A percentile compares a stretch with the other conserved stretches of the same genome.
Evolutionary conservation across 176 grass and related monocot species (phyloP).

Genomic region (Puya raimondii): DNA sequence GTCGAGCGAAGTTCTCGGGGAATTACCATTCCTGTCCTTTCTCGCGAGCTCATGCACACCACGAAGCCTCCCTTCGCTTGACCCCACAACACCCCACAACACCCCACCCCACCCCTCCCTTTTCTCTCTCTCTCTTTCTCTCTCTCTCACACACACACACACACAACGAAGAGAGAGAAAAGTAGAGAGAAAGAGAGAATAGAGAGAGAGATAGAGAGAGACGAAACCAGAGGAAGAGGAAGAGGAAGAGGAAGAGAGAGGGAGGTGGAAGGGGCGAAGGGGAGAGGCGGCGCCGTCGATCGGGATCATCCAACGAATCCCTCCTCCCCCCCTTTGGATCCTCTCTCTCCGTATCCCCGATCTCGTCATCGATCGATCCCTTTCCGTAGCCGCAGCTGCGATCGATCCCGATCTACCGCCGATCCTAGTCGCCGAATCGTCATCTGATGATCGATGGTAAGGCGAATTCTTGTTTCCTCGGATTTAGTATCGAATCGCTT

Average conservation of each 20-base stretch:
- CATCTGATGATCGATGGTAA: not conserved
- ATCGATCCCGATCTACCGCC: slow-evolving; percentile 11
- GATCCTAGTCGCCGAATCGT: slow-evolving; percentile 29
- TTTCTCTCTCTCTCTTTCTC: too few relatives aligned
- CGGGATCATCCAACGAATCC: not conserved
- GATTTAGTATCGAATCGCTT: not conserved
- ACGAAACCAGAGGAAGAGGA: not conserved
- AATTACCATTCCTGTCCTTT: slow-evolving; percentile 51
- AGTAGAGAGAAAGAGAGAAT: slow-evolving; percentile 16
- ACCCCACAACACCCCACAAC: too few relatives aligned
- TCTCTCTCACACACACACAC: too few relatives aligned
- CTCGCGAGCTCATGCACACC: not conserved
- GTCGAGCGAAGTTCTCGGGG: not conserved
- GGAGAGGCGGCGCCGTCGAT: slow-evolving; percentile 16
- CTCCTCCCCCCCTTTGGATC: not conserved
- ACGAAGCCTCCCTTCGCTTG: not conserved
- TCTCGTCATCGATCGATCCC: slow-evolving; percentile 17
- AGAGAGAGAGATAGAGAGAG: slow-evolving; percentile 9
- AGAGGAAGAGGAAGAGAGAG: slow-evolving; percentile 21
- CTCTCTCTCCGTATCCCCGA: not conserved
- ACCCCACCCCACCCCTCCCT: too few relatives aligned
- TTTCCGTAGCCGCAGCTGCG: not conserved
- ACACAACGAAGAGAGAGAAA: not conserved
- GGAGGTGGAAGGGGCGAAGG: slow-evolving; percentile 21
- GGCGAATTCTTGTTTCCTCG: not conserved